Conservation (phyloP, 2,329 filamentous ascomycete species). For the Pseudogymnoascus sp. region DNA sequence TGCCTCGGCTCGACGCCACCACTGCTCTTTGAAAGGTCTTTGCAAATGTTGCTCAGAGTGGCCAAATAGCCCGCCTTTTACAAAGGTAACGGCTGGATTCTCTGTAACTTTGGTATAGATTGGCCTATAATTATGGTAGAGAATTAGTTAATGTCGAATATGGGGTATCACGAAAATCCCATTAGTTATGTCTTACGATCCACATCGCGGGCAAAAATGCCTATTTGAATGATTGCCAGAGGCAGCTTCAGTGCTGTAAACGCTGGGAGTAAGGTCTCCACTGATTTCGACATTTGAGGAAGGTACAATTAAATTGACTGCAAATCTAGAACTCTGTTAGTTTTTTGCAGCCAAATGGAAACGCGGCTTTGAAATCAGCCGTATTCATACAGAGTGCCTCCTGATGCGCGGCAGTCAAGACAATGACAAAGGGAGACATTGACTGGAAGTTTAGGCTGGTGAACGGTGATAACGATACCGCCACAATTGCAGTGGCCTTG, state of each 20-base stretch:
- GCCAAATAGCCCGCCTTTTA: conserved; percentile 15
- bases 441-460: conserved; percentile 9
- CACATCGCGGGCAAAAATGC: conserved; percentile 14
- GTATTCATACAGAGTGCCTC: background rate
- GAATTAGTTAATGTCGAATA: background rate
- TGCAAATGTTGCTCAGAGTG: conserved; percentile 9
- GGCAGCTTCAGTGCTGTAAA: conserved; percentile 10
- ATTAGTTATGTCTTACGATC: conserved; percentile 10
- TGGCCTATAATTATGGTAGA: background rate
- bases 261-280: conserved; percentile 9
- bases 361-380: background rate
- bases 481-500: conserved; percentile 15
- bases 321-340: background rate
- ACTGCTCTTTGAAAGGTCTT: conserved; percentile 11
- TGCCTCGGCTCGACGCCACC: conserved; percentile 13
- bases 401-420: conserved; percentile 13
- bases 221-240: conserved; percentile 13
- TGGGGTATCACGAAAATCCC: background rate
- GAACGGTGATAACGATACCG: conserved; percentile 11
- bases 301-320: conserved; percentile 10
- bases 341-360: background rate
- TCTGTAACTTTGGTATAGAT: conserved; percentile 10
- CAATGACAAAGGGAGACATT: conserved; percentile 13
- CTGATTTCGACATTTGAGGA: conserved; percentile 10
- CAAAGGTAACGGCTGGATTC: conserved; percentile 3